Percentiles rank a stretch among this genome's conserved stretches.
These are phyloP conservation scores for Heritiera fomes DNA, from an alignment of 345 rosid species.

Conservation along the genomic window DNA sequence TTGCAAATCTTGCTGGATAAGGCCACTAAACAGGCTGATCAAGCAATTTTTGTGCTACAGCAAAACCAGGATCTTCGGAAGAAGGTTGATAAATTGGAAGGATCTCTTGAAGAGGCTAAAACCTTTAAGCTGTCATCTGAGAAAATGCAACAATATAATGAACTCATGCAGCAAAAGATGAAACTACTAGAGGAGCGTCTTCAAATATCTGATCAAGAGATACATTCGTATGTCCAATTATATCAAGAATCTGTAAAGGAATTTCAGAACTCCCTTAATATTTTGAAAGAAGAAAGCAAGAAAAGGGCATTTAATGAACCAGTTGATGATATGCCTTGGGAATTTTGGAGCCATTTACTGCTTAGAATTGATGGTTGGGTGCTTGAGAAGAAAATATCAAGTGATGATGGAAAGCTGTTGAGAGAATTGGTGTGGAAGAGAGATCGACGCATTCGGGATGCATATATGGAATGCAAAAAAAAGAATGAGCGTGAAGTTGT, in stretches of 20 bases:
- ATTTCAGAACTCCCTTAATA: constrained; percentile 78
- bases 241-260: constrained; percentile 86
- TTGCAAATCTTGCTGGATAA: constrained; percentile 64
- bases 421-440: constrained; percentile 89
- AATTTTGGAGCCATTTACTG: constrained; percentile 85
- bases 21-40: constrained; percentile 82
- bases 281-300: constrained; percentile 74
- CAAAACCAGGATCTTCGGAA: constrained; percentile 76
- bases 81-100: constrained; percentile 84
- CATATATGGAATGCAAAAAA: constrained; percentile 61
- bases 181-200: constrained; percentile 79
- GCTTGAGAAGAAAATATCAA: constrained; percentile 77
- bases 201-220: constrained; percentile 83
- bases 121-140: constrained; percentile 73
- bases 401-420: constrained; percentile 61
- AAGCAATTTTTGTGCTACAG: constrained; percentile 69
- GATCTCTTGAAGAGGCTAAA: constrained; percentile 70
- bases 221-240: constrained; percentile 63
- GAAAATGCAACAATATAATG: constrained; percentile 70
- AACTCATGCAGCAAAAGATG: constrained; percentile 86
- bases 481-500: constrained; percentile 67
- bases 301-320: constrained; percentile 59
- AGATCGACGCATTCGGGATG: constrained; percentile 57
- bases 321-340: constrained; percentile 80
- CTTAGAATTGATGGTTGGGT: constrained; percentile 92